Base-by-base conservation (phyloP, 768 basidiomycete genomes). In the Phanerochaete carnosa region DNA sequence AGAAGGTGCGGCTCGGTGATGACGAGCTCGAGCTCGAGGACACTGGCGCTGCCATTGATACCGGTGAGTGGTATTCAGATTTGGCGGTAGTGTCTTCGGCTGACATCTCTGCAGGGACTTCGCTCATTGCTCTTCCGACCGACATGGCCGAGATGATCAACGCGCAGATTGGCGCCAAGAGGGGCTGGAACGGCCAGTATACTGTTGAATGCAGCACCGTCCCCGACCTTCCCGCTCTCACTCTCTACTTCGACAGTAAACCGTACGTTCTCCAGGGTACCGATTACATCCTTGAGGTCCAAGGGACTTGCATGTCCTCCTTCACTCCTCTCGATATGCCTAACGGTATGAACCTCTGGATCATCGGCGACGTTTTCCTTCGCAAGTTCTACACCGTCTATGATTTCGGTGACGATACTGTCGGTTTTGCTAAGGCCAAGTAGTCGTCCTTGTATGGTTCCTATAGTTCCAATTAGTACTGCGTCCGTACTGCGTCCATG, bases 131-230 rank as follows among this genome's bases (percentile, higher is more conserved):
- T 52, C 79, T 96, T 53, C 96, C 96, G 54, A 87, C 88, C 59
- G 96, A 98, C 69, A 83, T 98, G 57, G 95, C 97, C 55, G 97
- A 99, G 80, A 93, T 99, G 93, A 79, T 99, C 68, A 98, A 99
- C 76, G 79, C 89, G 32, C 87, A 90, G 73, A 97, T 99, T 56
- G 97, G 97, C 61, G 96, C 96, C 15, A 90, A 84, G 77, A 93
- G 89, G 70, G 85, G 88, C 1, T 98, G 95, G 95, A 97, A 91
- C 70, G 97, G 96, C 43, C 96, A 98, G 75, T 97, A 96, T 71
- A 86, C 85, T 26, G 80, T 99, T 62, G 92, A 95, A 65, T 98
- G 97, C 73, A 76, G 84, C 62, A 94, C 84, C 70, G 88, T 98
- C 63, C 79, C 92, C n/a, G 72, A 69, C 28, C 84, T 99, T 39